phyloP scores from a whole-genome alignment of 306 rosid genomes.

The Purshia tridentata region DNA sequence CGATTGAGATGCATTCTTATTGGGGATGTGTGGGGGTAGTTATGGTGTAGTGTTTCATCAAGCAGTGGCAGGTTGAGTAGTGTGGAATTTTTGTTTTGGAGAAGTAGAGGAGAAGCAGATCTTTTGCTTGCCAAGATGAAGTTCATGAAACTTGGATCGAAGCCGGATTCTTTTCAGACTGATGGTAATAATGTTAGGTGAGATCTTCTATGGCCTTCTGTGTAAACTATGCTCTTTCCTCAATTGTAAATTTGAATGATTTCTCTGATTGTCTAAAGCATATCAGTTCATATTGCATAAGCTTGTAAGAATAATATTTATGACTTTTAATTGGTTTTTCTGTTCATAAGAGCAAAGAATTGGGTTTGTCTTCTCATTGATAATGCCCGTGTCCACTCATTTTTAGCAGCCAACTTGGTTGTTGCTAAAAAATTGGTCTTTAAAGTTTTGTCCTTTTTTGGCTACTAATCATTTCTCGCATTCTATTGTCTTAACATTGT shows the following conservation, averaged over 20 bases:
- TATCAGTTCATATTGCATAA: not conserved
- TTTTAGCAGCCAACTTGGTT: not conserved
- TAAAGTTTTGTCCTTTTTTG: not conserved
- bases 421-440: not conserved
- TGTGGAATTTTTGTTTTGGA: slow-evolving; percentile 29
- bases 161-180: slow-evolving; percentile 82
- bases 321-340: slow-evolving; percentile 4
- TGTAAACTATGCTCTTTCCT: slow-evolving; percentile 19
- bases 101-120: slow-evolving; percentile 38
- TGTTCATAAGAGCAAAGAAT: not conserved
- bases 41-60: slow-evolving; percentile 33
- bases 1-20: slow-evolving; percentile 11
- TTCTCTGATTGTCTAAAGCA: slow-evolving; percentile 5
- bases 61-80: slow-evolving; percentile 38
- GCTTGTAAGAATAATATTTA: not conserved
- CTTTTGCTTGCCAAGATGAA: slow-evolving; percentile 67
- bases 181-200: slow-evolving; percentile 84
- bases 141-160: slow-evolving; percentile 99
- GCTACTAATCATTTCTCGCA: not conserved
- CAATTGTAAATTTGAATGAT: not conserved
- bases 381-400: not conserved
- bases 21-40: slow-evolving; percentile 31
- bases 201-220: slow-evolving; percentile 37
- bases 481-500: not conserved
- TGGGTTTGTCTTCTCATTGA: not conserved